A percentile compares a stretch with the other conserved stretches of the same genome.
These are phyloP conservation scores for Drosera capensis DNA, from an alignment of 148 eudicot species.

Conservation along the genomic window DNA sequence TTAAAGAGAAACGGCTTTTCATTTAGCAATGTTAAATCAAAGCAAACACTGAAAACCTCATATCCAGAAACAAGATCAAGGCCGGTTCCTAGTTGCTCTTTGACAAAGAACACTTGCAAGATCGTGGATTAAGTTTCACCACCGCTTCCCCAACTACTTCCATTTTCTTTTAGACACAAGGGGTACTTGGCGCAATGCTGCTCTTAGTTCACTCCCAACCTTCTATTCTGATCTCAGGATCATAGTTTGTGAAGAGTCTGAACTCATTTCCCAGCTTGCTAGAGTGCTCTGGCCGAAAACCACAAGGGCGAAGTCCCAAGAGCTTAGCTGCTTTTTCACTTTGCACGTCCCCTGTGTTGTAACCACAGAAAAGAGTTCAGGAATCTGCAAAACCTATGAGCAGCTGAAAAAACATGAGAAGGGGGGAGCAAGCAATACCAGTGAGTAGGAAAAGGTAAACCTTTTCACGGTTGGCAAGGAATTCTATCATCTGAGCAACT, in stretches of 20 bases:
- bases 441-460: slow-evolving; percentile 63
- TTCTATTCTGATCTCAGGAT: slow-evolving; percentile 70
- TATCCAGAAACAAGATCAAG: too few species aligned
- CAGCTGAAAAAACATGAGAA: not conserved
- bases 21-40: too few species aligned
- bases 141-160: too few species aligned
- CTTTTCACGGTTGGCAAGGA: slow-evolving; percentile 46
- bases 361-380: not conserved
- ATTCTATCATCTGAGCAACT: slow-evolving; percentile 53
- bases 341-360: slow-evolving; percentile 66
- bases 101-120: too few species aligned
- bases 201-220: slow-evolving; percentile 81
- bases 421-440: slow-evolving; percentile 23
- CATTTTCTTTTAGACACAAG: too few species aligned
- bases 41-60: too few species aligned
- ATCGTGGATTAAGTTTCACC: too few species aligned
- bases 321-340: slow-evolving; percentile 58
- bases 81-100: too few species aligned
- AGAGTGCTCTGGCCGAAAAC: slow-evolving; percentile 72
- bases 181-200: too few species aligned
- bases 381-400: not conserved
- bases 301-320: slow-evolving; percentile 63
- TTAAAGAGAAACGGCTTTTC: too few species aligned
- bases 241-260: slow-evolving; percentile 71
- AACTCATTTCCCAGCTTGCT: slow-evolving; percentile 95